Evolutionary conservation across 129 eudicot genomes (phyloP).

Genomic region (carrot (Daucus carota)): DH1_v3.0 NC_030383.2:14114501-14115000

Average conservation of each 20-base stretch:
- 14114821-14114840: not conserved
- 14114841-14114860: not conserved
- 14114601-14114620: constrained; percentile 99
- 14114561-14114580: constrained; percentile 9
- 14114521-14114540: constrained; percentile 8
- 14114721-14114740: not conserved
- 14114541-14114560: not conserved
- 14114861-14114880: not conserved
- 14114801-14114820: not conserved
- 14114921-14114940: not conserved
- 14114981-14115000: not conserved
- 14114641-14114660: constrained; percentile 84
- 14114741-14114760: not conserved
- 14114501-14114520: not conserved
- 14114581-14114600: constrained; percentile 12
- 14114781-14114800: not conserved
- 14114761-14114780: not conserved
- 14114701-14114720: not conserved
- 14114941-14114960: not conserved
- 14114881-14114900: too few relatives aligned
- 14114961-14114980: not conserved
- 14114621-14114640: constrained; percentile 81
- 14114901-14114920: not conserved
- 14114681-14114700: not conserved
- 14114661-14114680: constrained; percentile 75